Conservation (phyloP, 352 stramenopile species). For the Plasmopara viticola region DNA sequence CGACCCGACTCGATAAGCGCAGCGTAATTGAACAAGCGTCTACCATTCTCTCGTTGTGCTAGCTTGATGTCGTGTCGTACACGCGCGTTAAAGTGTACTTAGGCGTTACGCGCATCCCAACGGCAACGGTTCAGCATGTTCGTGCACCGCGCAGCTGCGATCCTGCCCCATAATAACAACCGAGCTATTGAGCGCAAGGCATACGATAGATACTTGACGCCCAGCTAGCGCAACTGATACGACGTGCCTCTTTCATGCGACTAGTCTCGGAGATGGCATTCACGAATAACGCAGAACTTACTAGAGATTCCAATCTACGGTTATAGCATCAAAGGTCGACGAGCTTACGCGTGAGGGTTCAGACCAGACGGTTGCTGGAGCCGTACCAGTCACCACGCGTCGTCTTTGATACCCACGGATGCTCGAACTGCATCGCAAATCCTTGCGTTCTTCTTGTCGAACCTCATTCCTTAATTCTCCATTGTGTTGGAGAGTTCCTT, state of each 20-base stretch:
- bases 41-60: too few relatives aligned
- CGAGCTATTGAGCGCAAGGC: too few relatives aligned
- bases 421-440: conserved; percentile 9
- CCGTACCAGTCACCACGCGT: conserved; percentile 5
- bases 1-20: too few relatives aligned
- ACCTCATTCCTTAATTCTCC: conserved; percentile 32
- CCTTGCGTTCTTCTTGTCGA: conserved; percentile 1
- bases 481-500: conserved; percentile 25
- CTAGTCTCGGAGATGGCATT: not conserved
- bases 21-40: too few relatives aligned
- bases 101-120: too few relatives aligned
- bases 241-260: not conserved
- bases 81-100: too few relatives aligned
- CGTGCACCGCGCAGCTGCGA: too few relatives aligned
- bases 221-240: not conserved
- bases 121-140: too few relatives aligned
- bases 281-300: not conserved
- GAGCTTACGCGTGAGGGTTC: conserved; percentile 13
- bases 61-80: too few relatives aligned
- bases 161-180: too few relatives aligned
- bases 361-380: conserved; percentile 11
- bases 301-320: not conserved
- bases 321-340: not conserved
- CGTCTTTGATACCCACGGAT: conserved; percentile 14
- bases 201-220: too few relatives aligned